Percentiles rank a stretch among this genome's conserved stretches.
phyloP scores from a whole-genome alignment of 176 grass and related monocot genomes.

The Triticum urartu region DNA sequence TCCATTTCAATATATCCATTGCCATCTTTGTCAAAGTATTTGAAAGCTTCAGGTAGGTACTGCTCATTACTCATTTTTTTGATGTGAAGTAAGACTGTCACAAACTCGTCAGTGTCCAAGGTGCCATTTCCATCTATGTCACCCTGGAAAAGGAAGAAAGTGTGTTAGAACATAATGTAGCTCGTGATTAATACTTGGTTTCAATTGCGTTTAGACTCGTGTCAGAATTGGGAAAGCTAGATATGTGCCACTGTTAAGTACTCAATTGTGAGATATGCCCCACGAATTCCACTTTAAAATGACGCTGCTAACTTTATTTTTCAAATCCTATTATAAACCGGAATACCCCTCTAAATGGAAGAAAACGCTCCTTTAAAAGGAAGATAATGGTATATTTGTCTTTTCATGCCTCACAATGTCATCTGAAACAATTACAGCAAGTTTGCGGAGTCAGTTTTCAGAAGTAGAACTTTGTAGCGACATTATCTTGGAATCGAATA shows the following conservation, averaged over 20 bases:
- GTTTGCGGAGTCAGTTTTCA: background rate
- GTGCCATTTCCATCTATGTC: slow-evolving; percentile 70
- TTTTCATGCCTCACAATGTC: background rate
- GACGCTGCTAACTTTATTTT: background rate
- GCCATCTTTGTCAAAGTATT: slow-evolving; percentile 83
- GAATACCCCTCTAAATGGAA: background rate
- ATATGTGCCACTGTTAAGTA: background rate
- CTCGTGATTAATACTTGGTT: slow-evolving; percentile 8
- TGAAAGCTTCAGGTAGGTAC: slow-evolving; percentile 72
- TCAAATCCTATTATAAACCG: background rate
- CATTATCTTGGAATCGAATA: background rate
- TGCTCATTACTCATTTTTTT: slow-evolving; percentile 82
- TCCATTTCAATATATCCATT: slow-evolving; percentile 78
- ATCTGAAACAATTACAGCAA: background rate
- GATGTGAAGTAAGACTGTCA: slow-evolving; percentile 81
- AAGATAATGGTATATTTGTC: background rate
- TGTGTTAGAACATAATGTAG: slow-evolving; percentile 9
- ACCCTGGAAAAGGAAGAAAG: slow-evolving; percentile 46
- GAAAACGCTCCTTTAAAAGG: background rate
- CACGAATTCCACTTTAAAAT: background rate
- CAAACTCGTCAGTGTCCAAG: slow-evolving; percentile 82
- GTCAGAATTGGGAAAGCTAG: background rate
- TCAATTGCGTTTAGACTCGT: background rate
- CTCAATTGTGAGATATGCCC: background rate
- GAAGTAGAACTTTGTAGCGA: background rate